These are phyloP conservation scores for Blastobotrys raffinosifermentans DNA, from an alignment of 1,139 yeast species.

Conservation along the genomic window DNA sequence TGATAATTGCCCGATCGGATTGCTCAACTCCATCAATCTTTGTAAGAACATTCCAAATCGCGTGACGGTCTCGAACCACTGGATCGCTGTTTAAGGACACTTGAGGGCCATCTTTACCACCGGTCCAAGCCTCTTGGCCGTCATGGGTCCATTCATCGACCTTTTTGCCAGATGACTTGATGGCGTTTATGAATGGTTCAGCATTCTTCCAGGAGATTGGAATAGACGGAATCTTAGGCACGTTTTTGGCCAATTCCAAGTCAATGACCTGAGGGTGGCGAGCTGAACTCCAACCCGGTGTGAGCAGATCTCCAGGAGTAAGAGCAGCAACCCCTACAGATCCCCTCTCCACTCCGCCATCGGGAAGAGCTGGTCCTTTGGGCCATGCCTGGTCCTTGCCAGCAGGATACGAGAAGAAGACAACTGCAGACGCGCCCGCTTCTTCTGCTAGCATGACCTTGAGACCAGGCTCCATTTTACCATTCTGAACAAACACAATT, in stretches of 20 bases:
- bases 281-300: slow-evolving; percentile 71
- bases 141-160: slow-evolving; percentile 37
- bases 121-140: too few species aligned
- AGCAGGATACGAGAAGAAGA: slow-evolving; percentile 45
- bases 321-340: slow-evolving; percentile 62
- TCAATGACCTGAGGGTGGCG: slow-evolving; percentile 29
- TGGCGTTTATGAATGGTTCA: slow-evolving; percentile 40
- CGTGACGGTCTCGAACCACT: slow-evolving; percentile 53
- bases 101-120: slow-evolving; percentile 34
- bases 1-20: slow-evolving; percentile 60
- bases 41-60: slow-evolving; percentile 74
- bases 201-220: slow-evolving; percentile 77
- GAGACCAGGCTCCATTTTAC: slow-evolving; percentile 45
- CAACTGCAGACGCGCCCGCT: slow-evolving; percentile 48
- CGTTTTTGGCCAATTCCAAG: slow-evolving; percentile 45
- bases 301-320: slow-evolving; percentile 71
- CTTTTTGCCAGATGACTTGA: slow-evolving; percentile 45
- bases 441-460: slow-evolving; percentile 49
- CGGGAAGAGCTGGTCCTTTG: slow-evolving; percentile 32
- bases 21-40: slow-evolving; percentile 79
- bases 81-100: slow-evolving; percentile 43
- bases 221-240: slow-evolving; percentile 68
- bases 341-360: slow-evolving; percentile 51
- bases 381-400: slow-evolving; percentile 24
- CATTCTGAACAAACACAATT: slow-evolving; percentile 60